Evolutionary conservation across 2,329 filamentous ascomycete species (phyloP).

Genomic region (Anthostomella pinea): DNA sequence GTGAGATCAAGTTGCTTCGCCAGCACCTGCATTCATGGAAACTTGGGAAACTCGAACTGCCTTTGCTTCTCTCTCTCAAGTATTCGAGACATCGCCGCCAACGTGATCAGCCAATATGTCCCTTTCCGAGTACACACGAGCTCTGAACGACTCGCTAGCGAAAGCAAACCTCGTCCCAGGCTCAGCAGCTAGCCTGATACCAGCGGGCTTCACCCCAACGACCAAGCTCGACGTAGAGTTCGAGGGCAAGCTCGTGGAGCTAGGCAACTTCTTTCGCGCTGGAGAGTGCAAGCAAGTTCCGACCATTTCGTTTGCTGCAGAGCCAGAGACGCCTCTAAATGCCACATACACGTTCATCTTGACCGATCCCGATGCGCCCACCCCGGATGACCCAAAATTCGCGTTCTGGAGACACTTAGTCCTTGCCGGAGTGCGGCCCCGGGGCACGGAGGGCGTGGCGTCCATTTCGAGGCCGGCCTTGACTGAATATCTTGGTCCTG

Average conservation of each 20-base stretch:
- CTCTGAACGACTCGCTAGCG: conserved; percentile 32
- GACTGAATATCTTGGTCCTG: conserved; percentile 43
- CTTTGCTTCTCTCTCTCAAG: too few species aligned
- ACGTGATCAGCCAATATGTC: conserved; percentile 18
- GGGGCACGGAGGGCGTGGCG: conserved; percentile 15
- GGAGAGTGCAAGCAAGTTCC: conserved; percentile 37
- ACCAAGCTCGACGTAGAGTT: conserved; percentile 38
- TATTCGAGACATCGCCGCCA: too few species aligned
- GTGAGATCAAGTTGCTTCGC: too few species aligned
- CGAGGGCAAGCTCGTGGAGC: conserved; percentile 31
- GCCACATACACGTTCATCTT: conserved; percentile 46
- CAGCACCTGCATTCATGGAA: too few species aligned
- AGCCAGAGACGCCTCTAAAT: conserved; percentile 28
- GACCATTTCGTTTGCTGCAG: conserved; percentile 34
- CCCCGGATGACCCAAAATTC: conserved; percentile 52
- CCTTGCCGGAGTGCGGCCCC: conserved; percentile 38
- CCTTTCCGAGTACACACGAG: conserved; percentile 19
- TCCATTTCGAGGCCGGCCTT: conserved; percentile 27
- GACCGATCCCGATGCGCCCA: conserved; percentile 54
- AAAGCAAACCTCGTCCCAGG: conserved; percentile 40
- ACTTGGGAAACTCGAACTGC: too few species aligned
- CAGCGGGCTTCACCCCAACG: conserved; percentile 40
- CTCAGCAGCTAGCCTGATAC: conserved; percentile 38
- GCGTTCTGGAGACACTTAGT: conserved; percentile 56
- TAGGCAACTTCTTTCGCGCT: conserved; percentile 40